A percentile compares a stretch with the other conserved stretches of the same genome.
Conservation (phyloP, 2,329 filamentous ascomycete genomes). For the Fusarium sp. region DNA sequence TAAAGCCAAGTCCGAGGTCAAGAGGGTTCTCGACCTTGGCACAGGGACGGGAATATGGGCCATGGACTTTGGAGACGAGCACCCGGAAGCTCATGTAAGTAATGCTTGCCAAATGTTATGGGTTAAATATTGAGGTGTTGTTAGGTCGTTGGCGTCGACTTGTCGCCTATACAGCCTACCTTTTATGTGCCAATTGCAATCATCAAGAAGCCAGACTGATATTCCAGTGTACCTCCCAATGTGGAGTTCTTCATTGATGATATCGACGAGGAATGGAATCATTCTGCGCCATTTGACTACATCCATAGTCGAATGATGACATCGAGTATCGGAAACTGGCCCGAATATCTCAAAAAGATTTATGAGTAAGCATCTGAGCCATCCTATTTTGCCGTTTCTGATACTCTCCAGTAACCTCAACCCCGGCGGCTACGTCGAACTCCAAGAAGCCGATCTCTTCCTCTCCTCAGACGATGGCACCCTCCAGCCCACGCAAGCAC, state of each 20-base stretch:
- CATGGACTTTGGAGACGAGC: constrained; percentile 25
- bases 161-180: constrained; percentile 30
- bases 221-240: constrained; percentile 17
- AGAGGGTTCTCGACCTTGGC: constrained; percentile 5
- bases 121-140: background rate
- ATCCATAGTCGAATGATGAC: constrained; percentile 36
- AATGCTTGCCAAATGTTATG: accelerated
- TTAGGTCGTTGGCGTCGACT: constrained; percentile 24
- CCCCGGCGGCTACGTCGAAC: constrained; percentile 33
- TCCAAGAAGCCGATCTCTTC: constrained; percentile 30
- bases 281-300: constrained; percentile 25
- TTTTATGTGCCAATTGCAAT: constrained; percentile 10
- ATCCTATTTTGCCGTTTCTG: background rate
- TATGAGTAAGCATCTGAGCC: background rate
- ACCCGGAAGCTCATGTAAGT: constrained; percentile 19
- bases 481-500: constrained; percentile 23
- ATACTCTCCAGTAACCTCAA: constrained; percentile 28
- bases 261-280: constrained; percentile 30
- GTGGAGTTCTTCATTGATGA: constrained; percentile 28
- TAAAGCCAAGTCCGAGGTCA: background rate
- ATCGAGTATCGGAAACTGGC: constrained; percentile 19
- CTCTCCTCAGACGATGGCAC: constrained; percentile 33
- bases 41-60: constrained; percentile 19
- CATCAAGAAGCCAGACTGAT: background rate
- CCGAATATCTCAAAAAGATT: constrained; percentile 7